Conservation (phyloP, 441 rosid genomes). For the Gossypium lobatum region DNA sequence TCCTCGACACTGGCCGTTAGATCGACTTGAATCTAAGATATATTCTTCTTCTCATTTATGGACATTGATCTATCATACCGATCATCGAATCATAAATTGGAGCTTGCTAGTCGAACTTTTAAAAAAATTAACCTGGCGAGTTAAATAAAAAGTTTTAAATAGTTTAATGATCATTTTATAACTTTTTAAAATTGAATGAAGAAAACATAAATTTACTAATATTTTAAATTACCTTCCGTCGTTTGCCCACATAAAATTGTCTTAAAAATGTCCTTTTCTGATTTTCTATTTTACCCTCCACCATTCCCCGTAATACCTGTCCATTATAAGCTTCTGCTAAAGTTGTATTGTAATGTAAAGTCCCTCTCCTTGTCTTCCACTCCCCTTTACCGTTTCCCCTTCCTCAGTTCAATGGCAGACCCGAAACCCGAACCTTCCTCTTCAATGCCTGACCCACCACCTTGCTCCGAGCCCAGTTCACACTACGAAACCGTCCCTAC, state of each 20-base stretch:
- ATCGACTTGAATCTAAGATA: too few relatives aligned
- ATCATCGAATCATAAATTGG: too few relatives aligned
- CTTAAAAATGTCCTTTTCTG: background rate
- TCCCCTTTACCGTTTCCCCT: background rate
- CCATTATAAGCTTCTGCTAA: background rate
- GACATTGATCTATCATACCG: rapidly evolving
- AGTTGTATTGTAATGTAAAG: background rate
- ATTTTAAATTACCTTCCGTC: too few relatives aligned
- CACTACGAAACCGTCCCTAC: conserved; percentile 37
- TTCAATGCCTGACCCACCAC: conserved; percentile 1
- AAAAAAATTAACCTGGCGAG: too few relatives aligned
- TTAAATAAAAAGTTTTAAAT: too few relatives aligned
- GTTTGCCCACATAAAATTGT: background rate
- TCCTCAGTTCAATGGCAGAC: conserved; percentile 12
- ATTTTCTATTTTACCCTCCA: conserved; percentile 16
- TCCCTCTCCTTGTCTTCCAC: background rate
- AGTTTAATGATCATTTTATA: too few relatives aligned
- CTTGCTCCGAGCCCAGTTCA: conserved; percentile 11
- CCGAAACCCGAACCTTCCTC: conserved; percentile 10
- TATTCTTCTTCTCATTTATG: too few relatives aligned
- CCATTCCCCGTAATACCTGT: background rate
- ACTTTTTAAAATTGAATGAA: rapidly evolving
- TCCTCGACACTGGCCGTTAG: rapidly evolving
- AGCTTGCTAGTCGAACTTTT: too few relatives aligned
- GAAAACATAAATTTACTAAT: too few relatives aligned